These are phyloP conservation scores for Raddia guianensis DNA, from an alignment of 176 grass and related monocot genomes.

Conservation along the genomic window DNA sequence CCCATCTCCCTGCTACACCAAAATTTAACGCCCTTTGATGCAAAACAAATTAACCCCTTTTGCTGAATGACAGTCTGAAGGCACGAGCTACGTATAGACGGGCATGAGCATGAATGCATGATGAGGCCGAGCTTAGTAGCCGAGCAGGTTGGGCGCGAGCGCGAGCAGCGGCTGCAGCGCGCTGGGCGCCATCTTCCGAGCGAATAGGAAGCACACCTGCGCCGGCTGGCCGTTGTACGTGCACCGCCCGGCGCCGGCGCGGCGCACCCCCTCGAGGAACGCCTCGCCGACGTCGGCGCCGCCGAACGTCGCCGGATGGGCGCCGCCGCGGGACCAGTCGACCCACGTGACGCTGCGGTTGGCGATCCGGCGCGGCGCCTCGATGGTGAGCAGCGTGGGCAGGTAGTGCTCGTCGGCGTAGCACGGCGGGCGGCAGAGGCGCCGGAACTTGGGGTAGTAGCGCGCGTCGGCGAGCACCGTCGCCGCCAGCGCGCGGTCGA, in stretches of 20 bases:
- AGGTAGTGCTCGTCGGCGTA: constrained; percentile 84
- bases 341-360: constrained; percentile 64
- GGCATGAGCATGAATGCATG: not conserved
- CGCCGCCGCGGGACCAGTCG: constrained; percentile 71
- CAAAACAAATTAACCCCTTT: too few relatives aligned
- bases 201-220: constrained; percentile 60
- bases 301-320: constrained; percentile 73
- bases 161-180: constrained; percentile 45
- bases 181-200: constrained; percentile 62
- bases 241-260: constrained; percentile 30
- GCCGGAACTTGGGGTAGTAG: constrained; percentile 63
- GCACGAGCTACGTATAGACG: too few relatives aligned
- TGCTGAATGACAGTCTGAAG: not conserved
- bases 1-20: not conserved
- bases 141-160: constrained; percentile 44
- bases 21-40: not conserved
- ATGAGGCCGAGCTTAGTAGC: constrained; percentile 17
- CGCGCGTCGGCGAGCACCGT: constrained; percentile 40
- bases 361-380: constrained; percentile 26
- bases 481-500: constrained; percentile 42
- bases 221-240: constrained; percentile 47
- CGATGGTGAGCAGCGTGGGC: constrained; percentile 52
- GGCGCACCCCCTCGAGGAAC: constrained; percentile 5
- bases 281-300: constrained; percentile 38
- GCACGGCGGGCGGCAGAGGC: constrained; percentile 51